A percentile compares a stretch with the other conserved stretches of the same genome.
Evolutionary conservation across 345 rosid species (phyloP).

Genomic region (Noccaea caerulescens): DNA sequence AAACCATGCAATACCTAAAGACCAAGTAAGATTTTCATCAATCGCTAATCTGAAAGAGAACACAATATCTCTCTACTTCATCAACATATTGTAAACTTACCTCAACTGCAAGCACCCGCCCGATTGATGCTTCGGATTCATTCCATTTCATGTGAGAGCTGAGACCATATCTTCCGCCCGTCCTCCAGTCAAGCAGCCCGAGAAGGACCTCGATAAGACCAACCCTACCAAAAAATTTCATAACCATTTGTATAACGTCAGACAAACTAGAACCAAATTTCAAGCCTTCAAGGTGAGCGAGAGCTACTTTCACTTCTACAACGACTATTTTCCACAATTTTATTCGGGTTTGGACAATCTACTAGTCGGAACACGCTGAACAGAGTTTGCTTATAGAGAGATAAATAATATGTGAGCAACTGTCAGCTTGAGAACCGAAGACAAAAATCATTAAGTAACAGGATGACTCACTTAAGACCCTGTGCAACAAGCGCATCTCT

Average conservation of each 20-base stretch:
- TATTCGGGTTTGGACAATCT: not conserved
- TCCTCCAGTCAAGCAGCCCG: slow-evolving; percentile 97
- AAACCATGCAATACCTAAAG: slow-evolving; percentile 93
- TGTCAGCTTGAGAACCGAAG: not conserved
- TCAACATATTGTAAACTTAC: slow-evolving; percentile 43
- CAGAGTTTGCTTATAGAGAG: slow-evolving; percentile 1
- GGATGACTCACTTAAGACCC: slow-evolving; percentile 81
- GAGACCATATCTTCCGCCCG: slow-evolving; percentile 87
- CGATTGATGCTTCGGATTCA: slow-evolving; percentile 97
- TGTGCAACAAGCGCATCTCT: slow-evolving; percentile 99
- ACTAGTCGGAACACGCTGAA: not conserved
- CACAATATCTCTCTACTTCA: not conserved
- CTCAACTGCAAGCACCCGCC: slow-evolving; percentile 98
- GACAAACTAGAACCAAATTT: slow-evolving; percentile 4
- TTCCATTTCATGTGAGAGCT: slow-evolving; percentile 98
- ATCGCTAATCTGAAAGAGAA: not conserved
- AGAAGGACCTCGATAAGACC: slow-evolving; percentile 96
- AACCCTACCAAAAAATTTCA: slow-evolving; percentile 56
- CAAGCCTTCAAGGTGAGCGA: not conserved
- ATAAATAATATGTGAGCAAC: not conserved
- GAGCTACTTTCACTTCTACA: not conserved
- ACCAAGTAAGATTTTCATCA: not conserved
- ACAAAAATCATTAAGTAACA: not conserved
- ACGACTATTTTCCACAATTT: not conserved
- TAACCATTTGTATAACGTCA: slow-evolving; percentile 1